Evolutionary conservation across 352 stramenopile species (phyloP).

Genomic region (Chrysophaeum taylorii): DNA sequence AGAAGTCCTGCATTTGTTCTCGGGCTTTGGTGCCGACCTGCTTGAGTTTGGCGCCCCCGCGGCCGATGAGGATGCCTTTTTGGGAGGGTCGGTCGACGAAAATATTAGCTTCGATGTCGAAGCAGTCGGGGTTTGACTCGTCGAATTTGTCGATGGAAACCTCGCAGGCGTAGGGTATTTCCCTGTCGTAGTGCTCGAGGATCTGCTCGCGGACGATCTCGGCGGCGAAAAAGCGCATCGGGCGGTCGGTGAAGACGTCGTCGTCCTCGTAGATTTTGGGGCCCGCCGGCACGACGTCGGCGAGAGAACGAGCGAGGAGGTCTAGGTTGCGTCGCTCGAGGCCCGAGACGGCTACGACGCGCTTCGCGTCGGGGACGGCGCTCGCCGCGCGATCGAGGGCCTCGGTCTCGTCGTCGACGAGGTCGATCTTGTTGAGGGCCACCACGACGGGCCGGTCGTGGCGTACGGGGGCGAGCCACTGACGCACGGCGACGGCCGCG

Average conservation of each 20-base stretch:
- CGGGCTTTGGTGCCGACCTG: constrained; percentile 50
- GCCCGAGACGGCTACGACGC: neutral
- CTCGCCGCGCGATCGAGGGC: neutral
- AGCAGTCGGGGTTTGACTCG: constrained; percentile 42
- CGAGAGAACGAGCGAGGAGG: neutral
- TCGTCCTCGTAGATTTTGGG: neutral
- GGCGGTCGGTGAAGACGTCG: neutral
- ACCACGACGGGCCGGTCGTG: constrained; percentile 40
- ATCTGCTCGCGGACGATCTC: constrained; percentile 50
- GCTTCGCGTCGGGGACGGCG: neutral
- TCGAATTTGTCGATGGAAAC: constrained; percentile 60
- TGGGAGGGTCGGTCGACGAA: constrained; percentile 57
- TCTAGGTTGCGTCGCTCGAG: neutral
- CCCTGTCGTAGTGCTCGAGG: constrained; percentile 47
- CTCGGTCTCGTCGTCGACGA: constrained; percentile 24
- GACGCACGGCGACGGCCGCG: neutral
- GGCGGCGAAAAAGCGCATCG: constrained; percentile 36
- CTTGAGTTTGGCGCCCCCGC: constrained; percentile 55
- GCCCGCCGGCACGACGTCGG: neutral
- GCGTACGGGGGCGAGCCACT: neutral
- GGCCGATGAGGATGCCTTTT: constrained; percentile 64
- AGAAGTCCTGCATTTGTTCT: constrained; percentile 49
- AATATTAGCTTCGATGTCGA: constrained; percentile 39
- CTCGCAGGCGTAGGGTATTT: constrained; percentile 67
- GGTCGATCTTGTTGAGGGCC: constrained; percentile 57